These are phyloP conservation scores for Artemisia annua DNA, from an alignment of 129 eudicot species.

Conservation along the genomic window DNA sequence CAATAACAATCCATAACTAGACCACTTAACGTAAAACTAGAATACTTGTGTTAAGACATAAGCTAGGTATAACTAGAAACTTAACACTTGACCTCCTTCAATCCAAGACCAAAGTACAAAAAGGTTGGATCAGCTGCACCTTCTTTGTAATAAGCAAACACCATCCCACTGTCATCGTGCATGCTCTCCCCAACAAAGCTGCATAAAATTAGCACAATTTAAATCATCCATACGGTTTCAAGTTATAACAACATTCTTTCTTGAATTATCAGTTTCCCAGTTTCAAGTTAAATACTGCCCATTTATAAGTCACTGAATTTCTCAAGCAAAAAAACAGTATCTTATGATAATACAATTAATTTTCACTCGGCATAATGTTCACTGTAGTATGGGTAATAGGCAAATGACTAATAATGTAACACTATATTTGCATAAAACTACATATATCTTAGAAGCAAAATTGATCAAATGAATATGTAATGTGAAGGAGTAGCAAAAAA, in stretches of 20 bases:
- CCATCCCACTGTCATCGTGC: conserved; percentile 47
- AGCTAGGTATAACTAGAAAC: neutral
- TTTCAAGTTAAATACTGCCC: too few species aligned
- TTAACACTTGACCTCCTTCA: conserved; percentile 60
- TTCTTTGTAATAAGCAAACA: conserved; percentile 66
- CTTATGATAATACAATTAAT: neutral
- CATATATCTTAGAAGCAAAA: neutral
- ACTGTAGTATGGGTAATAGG: too few species aligned
- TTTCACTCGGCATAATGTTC: neutral
- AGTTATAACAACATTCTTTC: too few species aligned
- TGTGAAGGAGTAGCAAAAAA: neutral
- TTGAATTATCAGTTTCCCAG: too few species aligned
- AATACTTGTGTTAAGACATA: conserved; percentile 13
- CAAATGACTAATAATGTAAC: too few species aligned
- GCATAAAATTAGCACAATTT: conserved; percentile 13
- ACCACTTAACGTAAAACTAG: conserved; percentile 5
- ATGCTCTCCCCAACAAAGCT: conserved; percentile 69
- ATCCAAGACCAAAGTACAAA: conserved; percentile 43
- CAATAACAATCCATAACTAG: conserved; percentile 8
- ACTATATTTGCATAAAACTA: neutral
- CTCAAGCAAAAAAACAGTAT: neutral
- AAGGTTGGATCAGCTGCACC: conserved; percentile 60
- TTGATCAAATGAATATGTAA: conserved; percentile 1
- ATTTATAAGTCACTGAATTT: neutral
- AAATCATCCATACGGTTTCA: neutral